Conservation (phyloP, 495 filamentous ascomycete genomes). For the Apiosordaria backusii region DNA sequence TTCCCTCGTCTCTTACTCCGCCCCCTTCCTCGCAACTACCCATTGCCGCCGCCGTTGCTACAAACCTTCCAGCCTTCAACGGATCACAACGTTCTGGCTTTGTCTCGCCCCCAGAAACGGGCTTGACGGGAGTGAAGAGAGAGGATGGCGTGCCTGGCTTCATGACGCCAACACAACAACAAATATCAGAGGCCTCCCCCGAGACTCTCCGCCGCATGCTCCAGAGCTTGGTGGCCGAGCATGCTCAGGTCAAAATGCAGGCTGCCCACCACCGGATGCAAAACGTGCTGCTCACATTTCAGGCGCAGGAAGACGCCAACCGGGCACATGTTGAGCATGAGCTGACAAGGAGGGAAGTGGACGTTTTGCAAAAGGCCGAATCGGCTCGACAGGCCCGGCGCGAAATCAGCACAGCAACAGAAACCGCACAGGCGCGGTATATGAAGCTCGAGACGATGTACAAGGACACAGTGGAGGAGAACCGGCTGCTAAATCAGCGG, state of each 20-base stretch:
- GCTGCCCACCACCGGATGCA: conserved; percentile 91
- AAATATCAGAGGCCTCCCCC: conserved; percentile 59
- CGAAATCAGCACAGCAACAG: conserved; percentile 39
- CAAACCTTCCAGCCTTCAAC: conserved; percentile 42
- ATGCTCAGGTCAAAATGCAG: conserved; percentile 67
- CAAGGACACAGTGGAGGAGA: conserved; percentile 61
- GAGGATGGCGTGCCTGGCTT: conserved; percentile 51
- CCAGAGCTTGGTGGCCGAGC: conserved; percentile 51
- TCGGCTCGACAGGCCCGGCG: conserved; percentile 47
- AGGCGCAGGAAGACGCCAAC: conserved; percentile 80
- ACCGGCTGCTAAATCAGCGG: conserved; percentile 58
- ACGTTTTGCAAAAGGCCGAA: conserved; percentile 69
- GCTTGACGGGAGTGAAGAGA: conserved; percentile 47
- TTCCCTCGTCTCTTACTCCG: conserved; percentile 61
- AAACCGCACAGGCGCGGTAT: conserved; percentile 43
- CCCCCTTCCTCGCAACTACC: conserved; percentile 70
- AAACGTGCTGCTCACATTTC: conserved; percentile 79
- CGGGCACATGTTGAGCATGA: conserved; percentile 89
- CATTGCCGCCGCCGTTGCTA: conserved; percentile 28
- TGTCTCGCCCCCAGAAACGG: conserved; percentile 57
- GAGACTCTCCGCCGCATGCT: conserved; percentile 56
- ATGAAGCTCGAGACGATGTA: conserved; percentile 47
- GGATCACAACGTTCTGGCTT: conserved; percentile 41
- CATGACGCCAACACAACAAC: conserved; percentile 56
- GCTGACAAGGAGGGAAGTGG: conserved; percentile 85